Evolutionary conservation across 805 yeast genomes (phyloP).

Genomic region (Wickerhamomyces subpelliculosus): DNA sequence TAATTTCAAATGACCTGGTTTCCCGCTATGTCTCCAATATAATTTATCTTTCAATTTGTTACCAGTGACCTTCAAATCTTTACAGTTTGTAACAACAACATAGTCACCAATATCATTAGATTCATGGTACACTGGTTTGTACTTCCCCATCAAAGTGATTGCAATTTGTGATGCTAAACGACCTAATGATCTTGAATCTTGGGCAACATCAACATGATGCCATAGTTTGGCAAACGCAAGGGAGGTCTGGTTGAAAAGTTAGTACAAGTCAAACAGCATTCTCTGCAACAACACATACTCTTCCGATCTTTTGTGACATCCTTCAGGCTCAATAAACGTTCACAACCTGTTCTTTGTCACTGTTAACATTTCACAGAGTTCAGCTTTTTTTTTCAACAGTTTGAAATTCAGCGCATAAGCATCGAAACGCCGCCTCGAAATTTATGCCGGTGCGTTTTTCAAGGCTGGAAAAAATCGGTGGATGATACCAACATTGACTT

Average conservation of each 20-base stretch:
- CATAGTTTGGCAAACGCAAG: constrained; percentile 79
- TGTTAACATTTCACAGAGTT: too few species aligned
- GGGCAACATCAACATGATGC: constrained; percentile 92
- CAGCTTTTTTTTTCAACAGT: too few species aligned
- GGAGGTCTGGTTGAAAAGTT: constrained; percentile 38
- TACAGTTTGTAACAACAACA: constrained; percentile 92
- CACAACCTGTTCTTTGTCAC: too few species aligned
- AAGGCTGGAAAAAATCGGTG: too few species aligned
- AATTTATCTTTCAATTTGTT: constrained; percentile 72
- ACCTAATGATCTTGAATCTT: constrained; percentile 82
- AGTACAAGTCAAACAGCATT: background rate
- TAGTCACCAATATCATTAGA: constrained; percentile 90
- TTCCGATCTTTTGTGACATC: constrained; percentile 24
- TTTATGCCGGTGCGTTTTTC: too few species aligned
- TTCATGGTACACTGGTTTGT: constrained; percentile 82
- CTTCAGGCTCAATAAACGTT: too few species aligned
- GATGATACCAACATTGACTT: too few species aligned
- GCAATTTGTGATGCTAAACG: constrained; percentile 89
- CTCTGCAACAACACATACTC: constrained; percentile 10
- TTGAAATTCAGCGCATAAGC: too few species aligned
- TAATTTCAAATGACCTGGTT: constrained; percentile 85
- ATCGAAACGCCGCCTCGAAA: too few species aligned
- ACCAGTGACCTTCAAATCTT: constrained; percentile 77
- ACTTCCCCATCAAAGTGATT: constrained; percentile 87
- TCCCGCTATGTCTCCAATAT: constrained; percentile 83